phyloP scores from a whole-genome alignment of 129 eudicot species.

The Helianthus tuberosus region DNA sequence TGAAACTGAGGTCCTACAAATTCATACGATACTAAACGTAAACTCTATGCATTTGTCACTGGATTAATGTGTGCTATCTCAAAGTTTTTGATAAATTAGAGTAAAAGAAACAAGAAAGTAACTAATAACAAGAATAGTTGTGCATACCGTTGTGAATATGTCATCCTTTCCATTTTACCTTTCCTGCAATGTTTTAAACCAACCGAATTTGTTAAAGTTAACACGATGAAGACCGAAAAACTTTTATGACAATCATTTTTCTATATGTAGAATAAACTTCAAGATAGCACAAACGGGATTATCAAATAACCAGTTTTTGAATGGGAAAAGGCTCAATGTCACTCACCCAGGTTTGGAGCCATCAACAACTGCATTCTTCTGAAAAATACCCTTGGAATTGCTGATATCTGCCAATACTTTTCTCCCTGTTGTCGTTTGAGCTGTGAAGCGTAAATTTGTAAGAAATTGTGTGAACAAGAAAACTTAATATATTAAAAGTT shows the following conservation, averaged over 20 bases:
- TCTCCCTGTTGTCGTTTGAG: conserved; percentile 46
- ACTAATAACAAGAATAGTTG: background rate
- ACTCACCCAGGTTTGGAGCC: conserved; percentile 44
- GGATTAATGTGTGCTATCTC: background rate
- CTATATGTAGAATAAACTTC: conserved; percentile 14
- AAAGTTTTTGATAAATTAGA: background rate
- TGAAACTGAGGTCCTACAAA: conserved; percentile 40
- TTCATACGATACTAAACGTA: background rate
- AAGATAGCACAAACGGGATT: background rate
- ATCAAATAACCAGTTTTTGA: background rate
- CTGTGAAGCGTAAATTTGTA: conserved; percentile 28
- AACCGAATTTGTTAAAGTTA: conserved; percentile 17
- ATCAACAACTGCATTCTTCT: conserved; percentile 26
- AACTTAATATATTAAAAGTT: background rate
- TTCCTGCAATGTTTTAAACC: conserved; percentile 40
- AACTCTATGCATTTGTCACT: background rate
- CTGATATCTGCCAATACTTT: conserved; percentile 85
- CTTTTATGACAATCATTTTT: conserved; percentile 3
- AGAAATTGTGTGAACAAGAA: conserved; percentile 15
- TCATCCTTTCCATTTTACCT: conserved; percentile 30
- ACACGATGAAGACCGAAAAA: conserved; percentile 3
- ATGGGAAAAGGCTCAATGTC: background rate
- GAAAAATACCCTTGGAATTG: conserved; percentile 46
- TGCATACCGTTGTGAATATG: conserved; percentile 40
- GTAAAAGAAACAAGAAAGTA: conserved; percentile 13